Base-by-base conservation (phyloP, 2,329 filamentous ascomycete species). In the Chrysoporthe deuterocubensis region DNA sequence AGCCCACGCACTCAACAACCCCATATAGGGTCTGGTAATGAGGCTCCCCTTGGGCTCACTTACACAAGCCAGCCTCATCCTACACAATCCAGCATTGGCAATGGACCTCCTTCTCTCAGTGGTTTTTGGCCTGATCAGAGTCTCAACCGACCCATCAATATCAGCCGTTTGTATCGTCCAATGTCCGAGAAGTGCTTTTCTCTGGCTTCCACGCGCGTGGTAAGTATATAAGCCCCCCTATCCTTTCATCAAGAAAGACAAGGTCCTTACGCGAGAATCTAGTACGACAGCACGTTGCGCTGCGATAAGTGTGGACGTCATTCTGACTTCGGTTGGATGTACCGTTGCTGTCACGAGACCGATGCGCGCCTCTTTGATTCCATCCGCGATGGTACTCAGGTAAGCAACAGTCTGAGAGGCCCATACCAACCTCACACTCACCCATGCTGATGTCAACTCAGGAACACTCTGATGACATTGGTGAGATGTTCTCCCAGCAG, bases 281-380 rank as follows among this genome's bases (percentile, higher is more conserved):
- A 92, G 57, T 92, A 89, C 72, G 85, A 84, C 44, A 67, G 78
- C 26, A 75, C 82, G 40, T 76, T 81, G 59, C 74, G 76, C 21
- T 96, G 92, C 78, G 78, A 83, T 8, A 74, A 82, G 34, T 96
- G 92, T 73, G 79, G 80, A 50, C 78, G 79, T 52, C 76, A 77
- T 1, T 86, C 90, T 0, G 78, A 82, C 18, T 82, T 90, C 64
- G 91, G 91, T 37, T 96, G 90, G 87, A 79, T 96, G 32, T 96
- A 92, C 76, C 82, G 85, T 68, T 96, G 93, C 77, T 86, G 84
- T 14, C 87, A 92, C 75, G 91, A 94, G 72, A 80, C 80, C 13
- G 82, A 86, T 42, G 74, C 74, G 32, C 69, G 75, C 67, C 74
- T 85, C 42, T 76, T 80, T 21, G 77, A 81, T 54, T 76, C 77